Evolutionary conservation across 169 alveolate species (phyloP), one percentile per base, ranked within the genome.

Genomic region (Plasmodium malariae): DNA sequence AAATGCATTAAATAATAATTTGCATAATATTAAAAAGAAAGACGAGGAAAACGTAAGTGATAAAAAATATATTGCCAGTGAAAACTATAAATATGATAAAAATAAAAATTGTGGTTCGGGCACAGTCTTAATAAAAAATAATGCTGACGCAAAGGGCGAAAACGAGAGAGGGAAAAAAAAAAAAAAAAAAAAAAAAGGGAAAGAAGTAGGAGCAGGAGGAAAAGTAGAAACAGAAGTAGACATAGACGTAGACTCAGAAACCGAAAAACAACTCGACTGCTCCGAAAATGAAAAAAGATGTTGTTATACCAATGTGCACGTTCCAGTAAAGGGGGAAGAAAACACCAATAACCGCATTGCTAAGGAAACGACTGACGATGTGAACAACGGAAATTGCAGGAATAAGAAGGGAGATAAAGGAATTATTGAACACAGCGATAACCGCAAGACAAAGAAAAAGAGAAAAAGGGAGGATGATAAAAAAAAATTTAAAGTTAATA

Each of bases 201-300:
- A 32, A 19, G 62, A 74, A 37, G 55, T 24, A 21, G 63, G 68
- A 7, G 28, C 17, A 28, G 57, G 62, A 5, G 14, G 40, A n/a
- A 62, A 43, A 11, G 63, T 45, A 67, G 37, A 6, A 24, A 67
- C 5, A 9, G 11, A 71, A 9, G 43, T 14, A 51, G 32, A 24
- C 9, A 32, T 55, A 14, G 0, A 9, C 3, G 17, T 7, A 28
- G 30, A 36, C 5, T 57, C 49, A 14, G 65, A 48, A 54, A 40
- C 21, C 3, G 71, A 67, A 5, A 37, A 51, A 30, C 70, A 45
- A n/a, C 19, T 83, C 59, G 49, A 48, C 0, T 21, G 60, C 11
- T 78, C 60, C 37, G 86, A 83, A 34, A 83, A 69, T 49, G 86
- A 43, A 49, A 86, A 83, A 28, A 68, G 67, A 6, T 69, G 60